These are phyloP conservation scores for Cytospora chrysosperma DNA, from an alignment of 2,329 filamentous ascomycete genomes.

Conservation along the genomic window DNA sequence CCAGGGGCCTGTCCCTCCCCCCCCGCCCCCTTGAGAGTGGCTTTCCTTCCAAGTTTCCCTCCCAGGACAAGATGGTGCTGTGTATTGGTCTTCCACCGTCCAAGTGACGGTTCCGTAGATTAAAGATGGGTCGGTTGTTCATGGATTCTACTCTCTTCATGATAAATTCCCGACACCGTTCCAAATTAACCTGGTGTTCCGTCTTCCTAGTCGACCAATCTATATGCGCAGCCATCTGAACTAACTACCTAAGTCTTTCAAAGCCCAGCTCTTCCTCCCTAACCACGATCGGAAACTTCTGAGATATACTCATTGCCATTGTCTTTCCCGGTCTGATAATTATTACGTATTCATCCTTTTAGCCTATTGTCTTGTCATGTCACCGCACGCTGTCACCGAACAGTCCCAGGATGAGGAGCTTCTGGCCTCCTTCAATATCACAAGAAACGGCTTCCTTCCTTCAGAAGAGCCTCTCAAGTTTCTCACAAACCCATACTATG, in stretches of 20 bases:
- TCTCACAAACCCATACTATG: slow-evolving; percentile 71
- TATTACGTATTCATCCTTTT: not conserved
- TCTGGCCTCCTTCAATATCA: slow-evolving; percentile 39
- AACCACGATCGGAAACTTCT: not conserved
- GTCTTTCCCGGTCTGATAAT: not conserved
- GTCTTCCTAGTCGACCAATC: not conserved
- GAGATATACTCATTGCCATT: not conserved
- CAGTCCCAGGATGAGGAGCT: slow-evolving; percentile 27
- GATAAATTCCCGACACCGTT: not conserved
- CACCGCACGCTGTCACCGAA: slow-evolving; percentile 41
- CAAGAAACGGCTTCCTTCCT: slow-evolving; percentile 74
- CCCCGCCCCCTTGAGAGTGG: no score
- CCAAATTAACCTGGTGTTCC: not conserved
- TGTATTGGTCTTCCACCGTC: not conserved
- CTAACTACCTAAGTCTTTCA: not conserved
- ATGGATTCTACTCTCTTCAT: not conserved
- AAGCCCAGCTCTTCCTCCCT: not conserved
- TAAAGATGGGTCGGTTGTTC: not conserved
- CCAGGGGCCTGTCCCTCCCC: no score
- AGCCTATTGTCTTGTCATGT: slow-evolving; percentile 34
- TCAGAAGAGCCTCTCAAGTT: slow-evolving; percentile 62
- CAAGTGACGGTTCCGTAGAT: not conserved
- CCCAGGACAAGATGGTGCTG: not conserved
- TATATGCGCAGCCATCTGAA: not conserved
- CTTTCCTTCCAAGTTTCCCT: not conserved